A percentile compares a stretch with the other conserved stretches of the same genome.
These are phyloP conservation scores for Pseudogymnoascus sp. DNA, from an alignment of 2,329 filamentous ascomycete species.

Conservation along the genomic window DNA sequence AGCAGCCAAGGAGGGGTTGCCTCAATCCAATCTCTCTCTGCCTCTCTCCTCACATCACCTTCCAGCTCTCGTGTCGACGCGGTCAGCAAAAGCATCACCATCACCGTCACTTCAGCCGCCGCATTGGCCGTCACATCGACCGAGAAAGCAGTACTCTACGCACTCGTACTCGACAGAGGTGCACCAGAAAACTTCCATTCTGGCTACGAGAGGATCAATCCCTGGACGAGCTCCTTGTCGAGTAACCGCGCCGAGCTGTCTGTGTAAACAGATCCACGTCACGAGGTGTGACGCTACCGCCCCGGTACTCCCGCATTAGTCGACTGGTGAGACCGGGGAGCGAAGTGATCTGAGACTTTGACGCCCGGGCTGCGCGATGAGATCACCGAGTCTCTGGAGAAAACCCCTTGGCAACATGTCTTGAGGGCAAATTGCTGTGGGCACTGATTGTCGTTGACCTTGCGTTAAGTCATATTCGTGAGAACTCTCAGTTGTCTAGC, in stretches of 20 bases:
- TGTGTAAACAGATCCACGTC: constrained; percentile 1
- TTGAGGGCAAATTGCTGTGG: background rate
- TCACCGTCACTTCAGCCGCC: background rate
- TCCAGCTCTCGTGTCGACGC: background rate
- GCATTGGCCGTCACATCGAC: background rate
- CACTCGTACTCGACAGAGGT: background rate
- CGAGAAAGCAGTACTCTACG: background rate
- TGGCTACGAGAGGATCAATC: background rate
- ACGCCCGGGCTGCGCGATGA: background rate
- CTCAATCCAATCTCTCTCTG: background rate
- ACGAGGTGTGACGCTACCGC: background rate
- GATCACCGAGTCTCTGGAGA: background rate
- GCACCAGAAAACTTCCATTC: background rate
- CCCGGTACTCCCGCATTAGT: background rate
- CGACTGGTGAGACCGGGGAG: background rate
- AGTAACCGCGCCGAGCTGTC: background rate
- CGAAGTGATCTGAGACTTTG: background rate
- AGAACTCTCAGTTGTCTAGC: background rate
- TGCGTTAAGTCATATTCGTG: background rate
- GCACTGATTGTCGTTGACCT: background rate
- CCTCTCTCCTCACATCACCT: background rate
- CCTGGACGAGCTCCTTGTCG: background rate
- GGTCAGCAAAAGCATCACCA: background rate
- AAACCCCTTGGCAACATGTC: background rate
- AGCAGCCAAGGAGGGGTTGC: background rate